Conservation (phyloP, 129 eudicot species). For the Tagetes patula region DNA sequence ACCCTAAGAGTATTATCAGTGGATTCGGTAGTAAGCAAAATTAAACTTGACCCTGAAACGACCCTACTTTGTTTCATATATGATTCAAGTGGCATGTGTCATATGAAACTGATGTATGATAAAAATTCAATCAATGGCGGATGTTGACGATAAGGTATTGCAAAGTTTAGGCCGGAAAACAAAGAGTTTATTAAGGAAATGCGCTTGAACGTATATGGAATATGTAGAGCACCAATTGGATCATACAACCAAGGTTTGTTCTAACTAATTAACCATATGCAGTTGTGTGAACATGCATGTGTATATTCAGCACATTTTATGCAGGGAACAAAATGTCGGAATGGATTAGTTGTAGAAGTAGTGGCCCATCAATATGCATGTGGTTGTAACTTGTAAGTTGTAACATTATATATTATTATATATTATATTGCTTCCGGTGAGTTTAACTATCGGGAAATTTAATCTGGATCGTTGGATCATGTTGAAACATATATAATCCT, state of each 20-base stretch:
- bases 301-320: background rate
- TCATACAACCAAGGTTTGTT: background rate
- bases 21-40: background rate
- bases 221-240: background rate
- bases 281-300: background rate
- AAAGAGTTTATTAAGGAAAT: background rate
- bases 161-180: slow-evolving; percentile 8
- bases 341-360: background rate
- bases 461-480: too few relatives aligned
- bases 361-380: background rate
- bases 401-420: too few relatives aligned
- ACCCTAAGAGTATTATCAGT: background rate
- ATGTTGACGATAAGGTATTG: background rate
- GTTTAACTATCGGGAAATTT: too few relatives aligned
- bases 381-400: too few relatives aligned
- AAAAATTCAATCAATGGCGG: slow-evolving; percentile 1
- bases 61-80: background rate
- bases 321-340: background rate
- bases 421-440: too few relatives aligned
- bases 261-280: background rate
- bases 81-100: background rate
- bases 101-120: background rate
- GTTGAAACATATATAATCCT: too few relatives aligned
- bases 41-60: slow-evolving; percentile 21
- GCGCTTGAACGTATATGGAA: background rate